These are phyloP conservation scores for Dactylellina parvicollis DNA, from an alignment of 2,329 filamentous ascomycete species.

Conservation along the genomic window DNA sequence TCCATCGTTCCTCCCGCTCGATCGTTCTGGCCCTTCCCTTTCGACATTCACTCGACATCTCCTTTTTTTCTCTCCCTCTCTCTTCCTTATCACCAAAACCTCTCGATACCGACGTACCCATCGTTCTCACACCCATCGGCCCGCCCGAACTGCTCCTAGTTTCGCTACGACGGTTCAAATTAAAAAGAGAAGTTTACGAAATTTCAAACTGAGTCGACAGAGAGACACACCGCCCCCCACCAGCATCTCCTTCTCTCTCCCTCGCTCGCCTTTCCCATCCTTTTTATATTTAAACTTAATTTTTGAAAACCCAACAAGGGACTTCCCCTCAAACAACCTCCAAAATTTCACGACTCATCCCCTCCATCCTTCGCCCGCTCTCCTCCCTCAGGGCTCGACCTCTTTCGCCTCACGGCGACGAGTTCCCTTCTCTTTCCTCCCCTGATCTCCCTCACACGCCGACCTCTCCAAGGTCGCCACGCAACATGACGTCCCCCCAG, in stretches of 20 bases:
- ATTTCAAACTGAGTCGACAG: conserved; percentile 17
- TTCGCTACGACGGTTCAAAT: not conserved
- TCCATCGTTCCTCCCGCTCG: conserved; percentile 7
- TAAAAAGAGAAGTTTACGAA: conserved; percentile 10
- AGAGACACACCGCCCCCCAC: conserved; percentile 13
- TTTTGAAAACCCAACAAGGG: conserved; percentile 40
- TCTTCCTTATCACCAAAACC: not conserved
- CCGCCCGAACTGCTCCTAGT: not conserved
- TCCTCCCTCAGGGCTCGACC: conserved; percentile 54
- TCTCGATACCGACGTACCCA: conserved; percentile 5
- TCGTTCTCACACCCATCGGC: not conserved
- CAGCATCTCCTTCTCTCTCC: not conserved
- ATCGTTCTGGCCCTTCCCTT: conserved; percentile 34
- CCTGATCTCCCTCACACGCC: conserved; percentile 53
- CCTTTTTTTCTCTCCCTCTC: not conserved
- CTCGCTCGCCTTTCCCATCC: not conserved
- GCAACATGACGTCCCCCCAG: conserved; percentile 53
- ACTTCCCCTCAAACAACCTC: conserved; percentile 53
- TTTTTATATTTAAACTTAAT: not conserved
- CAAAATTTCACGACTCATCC: conserved; percentile 55
- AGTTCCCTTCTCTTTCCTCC: conserved; percentile 50
- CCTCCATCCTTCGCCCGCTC: conserved; percentile 54
- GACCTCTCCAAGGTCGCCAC: conserved; percentile 53
- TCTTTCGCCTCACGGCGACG: conserved; percentile 53
- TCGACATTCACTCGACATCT: conserved; percentile 2